Evolutionary conservation across 2,329 filamentous ascomycete species (phyloP).

Genomic region (Trichoderma atrobrunneum): DNA sequence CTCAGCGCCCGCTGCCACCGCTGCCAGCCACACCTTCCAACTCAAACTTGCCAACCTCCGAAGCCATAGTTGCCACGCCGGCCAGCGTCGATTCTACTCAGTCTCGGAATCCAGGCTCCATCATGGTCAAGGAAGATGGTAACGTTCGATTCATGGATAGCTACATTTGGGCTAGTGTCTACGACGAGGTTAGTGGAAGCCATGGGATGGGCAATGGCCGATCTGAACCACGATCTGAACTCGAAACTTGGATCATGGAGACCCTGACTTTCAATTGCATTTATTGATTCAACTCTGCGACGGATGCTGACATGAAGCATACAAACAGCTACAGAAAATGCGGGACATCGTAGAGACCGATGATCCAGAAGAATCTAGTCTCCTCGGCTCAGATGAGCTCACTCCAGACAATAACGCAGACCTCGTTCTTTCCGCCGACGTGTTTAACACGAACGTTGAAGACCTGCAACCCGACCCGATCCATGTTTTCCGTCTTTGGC

Average conservation of each 20-base stretch:
- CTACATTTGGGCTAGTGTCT: conserved; percentile 51
- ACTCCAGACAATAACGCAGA: conserved; percentile 54
- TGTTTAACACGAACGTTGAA: conserved; percentile 39
- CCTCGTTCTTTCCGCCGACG: conserved; percentile 45
- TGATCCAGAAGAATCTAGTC: conserved; percentile 47
- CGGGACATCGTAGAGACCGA: conserved; percentile 54
- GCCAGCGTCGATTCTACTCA: conserved; percentile 31
- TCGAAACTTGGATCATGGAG: background rate
- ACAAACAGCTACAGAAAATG: conserved; percentile 54
- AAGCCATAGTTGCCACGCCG: conserved; percentile 29
- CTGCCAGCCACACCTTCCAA: conserved; percentile 21
- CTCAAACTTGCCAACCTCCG: conserved; percentile 16
- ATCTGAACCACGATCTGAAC: background rate
- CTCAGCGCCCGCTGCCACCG: conserved; percentile 18
- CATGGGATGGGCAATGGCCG: background rate
- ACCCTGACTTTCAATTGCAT: background rate
- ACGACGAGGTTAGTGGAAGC: conserved; percentile 50
- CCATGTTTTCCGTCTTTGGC: conserved; percentile 71
- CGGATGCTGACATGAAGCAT: background rate
- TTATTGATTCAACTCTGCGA: conserved; percentile 21
- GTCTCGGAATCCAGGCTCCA: conserved; percentile 47
- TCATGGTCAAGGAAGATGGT: conserved; percentile 55
- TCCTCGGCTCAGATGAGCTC: conserved; percentile 47
- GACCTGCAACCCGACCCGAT: conserved; percentile 62
- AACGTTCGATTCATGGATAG: conserved; percentile 58